Evolutionary conservation across 2,329 filamentous ascomycete species (phyloP).

Genomic region (Diaporthe eres): DNA sequence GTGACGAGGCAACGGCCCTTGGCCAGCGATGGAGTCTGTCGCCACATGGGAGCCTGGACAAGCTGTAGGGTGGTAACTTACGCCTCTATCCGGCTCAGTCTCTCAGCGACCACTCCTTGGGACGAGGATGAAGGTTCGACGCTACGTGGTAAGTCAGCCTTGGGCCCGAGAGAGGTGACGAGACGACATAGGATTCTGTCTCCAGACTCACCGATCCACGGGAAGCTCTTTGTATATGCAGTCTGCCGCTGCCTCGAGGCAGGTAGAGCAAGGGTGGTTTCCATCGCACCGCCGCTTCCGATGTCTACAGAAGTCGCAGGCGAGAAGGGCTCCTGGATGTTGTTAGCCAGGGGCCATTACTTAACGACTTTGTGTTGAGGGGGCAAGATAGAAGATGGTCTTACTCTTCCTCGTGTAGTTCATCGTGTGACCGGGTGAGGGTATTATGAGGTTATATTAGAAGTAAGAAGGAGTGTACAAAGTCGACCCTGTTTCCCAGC

Average conservation of each 20-base stretch:
- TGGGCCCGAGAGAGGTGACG: not conserved
- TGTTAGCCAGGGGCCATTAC: slow-evolving; percentile 40
- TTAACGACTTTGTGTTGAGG: not conserved
- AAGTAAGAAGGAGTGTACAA: not conserved
- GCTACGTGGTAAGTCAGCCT: slow-evolving; percentile 42
- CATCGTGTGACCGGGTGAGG: slow-evolving; percentile 44
- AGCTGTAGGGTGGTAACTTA: slow-evolving; percentile 15
- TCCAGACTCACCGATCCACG: slow-evolving; percentile 44
- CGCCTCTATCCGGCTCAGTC: slow-evolving; percentile 55
- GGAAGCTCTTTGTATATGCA: slow-evolving; percentile 57
- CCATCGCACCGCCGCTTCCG: slow-evolving; percentile 57
- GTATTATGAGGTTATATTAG: not conserved
- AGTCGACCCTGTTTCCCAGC: not conserved
- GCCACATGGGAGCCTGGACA: slow-evolving; percentile 44
- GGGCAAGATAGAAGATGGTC: slow-evolving; percentile 37
- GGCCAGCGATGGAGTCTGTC: slow-evolving; percentile 43
- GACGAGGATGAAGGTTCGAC: slow-evolving; percentile 50
- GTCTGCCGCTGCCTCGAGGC: slow-evolving; percentile 54
- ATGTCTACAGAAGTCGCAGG: slow-evolving; percentile 58
- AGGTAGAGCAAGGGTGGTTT: slow-evolving; percentile 56
- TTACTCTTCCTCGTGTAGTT: slow-evolving; percentile 56
- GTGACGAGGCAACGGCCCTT: not conserved
- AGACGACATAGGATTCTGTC: not conserved
- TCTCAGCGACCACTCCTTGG: slow-evolving; percentile 53
- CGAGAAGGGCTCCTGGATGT: slow-evolving; percentile 52